Evolutionary conservation across 2,329 filamentous ascomycete genomes (phyloP).

Genomic region (Alternaria ventricosa): DNA sequence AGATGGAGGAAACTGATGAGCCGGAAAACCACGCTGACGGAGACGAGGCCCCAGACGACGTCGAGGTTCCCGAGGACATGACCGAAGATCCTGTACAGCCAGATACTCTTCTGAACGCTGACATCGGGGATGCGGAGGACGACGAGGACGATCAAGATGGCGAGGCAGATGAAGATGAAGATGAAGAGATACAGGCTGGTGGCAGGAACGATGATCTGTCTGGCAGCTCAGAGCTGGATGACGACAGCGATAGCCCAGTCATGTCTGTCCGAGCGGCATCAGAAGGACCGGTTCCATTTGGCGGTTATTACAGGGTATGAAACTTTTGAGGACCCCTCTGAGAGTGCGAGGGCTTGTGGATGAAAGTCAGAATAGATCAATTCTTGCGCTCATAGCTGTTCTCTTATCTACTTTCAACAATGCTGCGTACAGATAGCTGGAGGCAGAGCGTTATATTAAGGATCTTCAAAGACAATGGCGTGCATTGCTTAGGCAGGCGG

Average conservation of each 20-base stretch:
- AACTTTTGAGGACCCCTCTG: neutral
- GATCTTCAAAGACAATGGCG: neutral
- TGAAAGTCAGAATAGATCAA: too few relatives aligned
- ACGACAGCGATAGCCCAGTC: constrained; percentile 16
- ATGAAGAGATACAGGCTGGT: constrained; percentile 21
- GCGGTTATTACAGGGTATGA: constrained; percentile 31
- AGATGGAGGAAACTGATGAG: constrained; percentile 27
- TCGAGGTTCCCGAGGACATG: constrained; percentile 39
- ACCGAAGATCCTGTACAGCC: constrained; percentile 39
- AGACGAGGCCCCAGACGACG: constrained; percentile 26
- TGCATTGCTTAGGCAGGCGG: neutral
- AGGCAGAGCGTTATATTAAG: neutral
- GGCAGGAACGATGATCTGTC: constrained; percentile 24
- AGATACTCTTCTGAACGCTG: constrained; percentile 31
- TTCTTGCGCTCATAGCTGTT: neutral
- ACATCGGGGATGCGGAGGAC: constrained; percentile 23
- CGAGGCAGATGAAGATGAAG: constrained; percentile 20
- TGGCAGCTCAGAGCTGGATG: constrained; percentile 17
- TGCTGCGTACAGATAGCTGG: neutral
- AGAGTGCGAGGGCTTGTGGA: too few relatives aligned
- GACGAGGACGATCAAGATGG: constrained; percentile 24
- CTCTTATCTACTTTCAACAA: neutral
- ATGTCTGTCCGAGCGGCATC: constrained; percentile 20
- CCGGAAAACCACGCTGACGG: constrained; percentile 6
- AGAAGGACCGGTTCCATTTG: constrained; percentile 31